Base-by-base conservation (phyloP, 2,329 filamentous ascomycete genomes). In the Fusarium pseudoanthophilum region DNA sequence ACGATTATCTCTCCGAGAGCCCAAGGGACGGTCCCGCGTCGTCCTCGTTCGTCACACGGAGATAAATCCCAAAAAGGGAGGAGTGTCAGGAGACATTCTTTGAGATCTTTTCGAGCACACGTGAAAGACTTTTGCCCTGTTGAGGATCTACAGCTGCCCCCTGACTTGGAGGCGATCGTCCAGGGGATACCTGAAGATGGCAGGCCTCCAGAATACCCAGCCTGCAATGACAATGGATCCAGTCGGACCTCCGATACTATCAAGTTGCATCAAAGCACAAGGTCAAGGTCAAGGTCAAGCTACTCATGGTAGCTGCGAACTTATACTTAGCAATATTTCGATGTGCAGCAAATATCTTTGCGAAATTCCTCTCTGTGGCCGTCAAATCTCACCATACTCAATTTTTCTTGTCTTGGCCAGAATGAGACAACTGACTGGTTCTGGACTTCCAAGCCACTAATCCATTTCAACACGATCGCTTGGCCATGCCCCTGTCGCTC, bases 381-480 rank as follows among this genome's bases (percentile, higher is more conserved):
- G 49, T 71, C 59, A 52, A 64, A 74, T 78, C 68, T 75, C 76
- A 74, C 60, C 46, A 52, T 62, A 40, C 21, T 63, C 59, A 58
- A 70, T 51, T 60, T 60, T 78, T 64, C 63, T 58, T 62, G 68
- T 57, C 73, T 78, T 77, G 76, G 75, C 75, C 71, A 34, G 51
- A 61, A 62, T 57, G 62, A 26, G 46, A 61, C 64, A 66, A 65
- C 67, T 60, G 70, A 78, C 73, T 78, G 76, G 76, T 68, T 69
- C 62, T 69, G 57, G 64, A 34, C 40, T 67, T 30, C n/a, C 62
- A 65, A 64, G 43, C 73, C 64, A 58, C 75, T 76, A 77, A 70
- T 66, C 73, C 75, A 28, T 53, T 72, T 77, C 49, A 39, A 76
- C 60, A 68, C 55, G 43, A 73, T 76, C 67, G 73, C 53, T 65